Percentiles rank a stretch among this genome's conserved stretches.
Evolutionary conservation across 169 alveolate genomes (phyloP).

Genomic region (Amoebophrya sp.): DNA sequence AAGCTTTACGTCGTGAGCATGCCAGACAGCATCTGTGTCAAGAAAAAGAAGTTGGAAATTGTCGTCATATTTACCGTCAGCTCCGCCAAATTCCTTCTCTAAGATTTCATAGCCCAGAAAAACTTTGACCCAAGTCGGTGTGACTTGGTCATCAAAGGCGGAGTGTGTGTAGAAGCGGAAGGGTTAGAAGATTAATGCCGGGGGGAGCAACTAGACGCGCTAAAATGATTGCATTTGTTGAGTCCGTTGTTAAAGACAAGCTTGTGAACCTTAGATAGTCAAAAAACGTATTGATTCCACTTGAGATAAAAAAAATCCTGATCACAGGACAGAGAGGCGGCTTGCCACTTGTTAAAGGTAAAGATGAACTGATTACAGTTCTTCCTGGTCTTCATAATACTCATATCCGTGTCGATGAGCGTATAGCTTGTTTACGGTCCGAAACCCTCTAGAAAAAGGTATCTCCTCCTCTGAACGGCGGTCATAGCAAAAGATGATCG

Average conservation of each 20-base stretch:
- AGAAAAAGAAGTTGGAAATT: background rate
- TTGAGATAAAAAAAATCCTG: too few relatives aligned
- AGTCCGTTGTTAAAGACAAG: too few relatives aligned
- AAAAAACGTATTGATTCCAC: too few relatives aligned
- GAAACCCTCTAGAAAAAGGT: background rate
- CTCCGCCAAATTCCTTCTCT: background rate
- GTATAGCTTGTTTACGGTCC: background rate
- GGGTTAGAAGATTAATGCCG: too few relatives aligned
- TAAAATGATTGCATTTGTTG: too few relatives aligned
- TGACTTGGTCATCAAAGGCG: background rate
- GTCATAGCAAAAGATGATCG: background rate
- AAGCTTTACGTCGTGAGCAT: background rate
- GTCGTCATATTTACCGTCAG: background rate
- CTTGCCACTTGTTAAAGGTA: too few relatives aligned
- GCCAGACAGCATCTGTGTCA: background rate
- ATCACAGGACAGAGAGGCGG: too few relatives aligned
- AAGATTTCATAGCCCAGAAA: background rate
- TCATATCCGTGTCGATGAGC: background rate
- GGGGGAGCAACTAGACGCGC: too few relatives aligned
- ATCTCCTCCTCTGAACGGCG: background rate
- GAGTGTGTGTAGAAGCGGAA: background rate
- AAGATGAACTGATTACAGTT: too few relatives aligned
- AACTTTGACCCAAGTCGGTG: slow-evolving; percentile 2
- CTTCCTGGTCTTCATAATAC: too few relatives aligned
- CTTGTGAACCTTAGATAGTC: too few relatives aligned